These are phyloP conservation scores for Gastrodia elata DNA, from an alignment of 106 monocot genomes.

Conservation along the genomic window DNA sequence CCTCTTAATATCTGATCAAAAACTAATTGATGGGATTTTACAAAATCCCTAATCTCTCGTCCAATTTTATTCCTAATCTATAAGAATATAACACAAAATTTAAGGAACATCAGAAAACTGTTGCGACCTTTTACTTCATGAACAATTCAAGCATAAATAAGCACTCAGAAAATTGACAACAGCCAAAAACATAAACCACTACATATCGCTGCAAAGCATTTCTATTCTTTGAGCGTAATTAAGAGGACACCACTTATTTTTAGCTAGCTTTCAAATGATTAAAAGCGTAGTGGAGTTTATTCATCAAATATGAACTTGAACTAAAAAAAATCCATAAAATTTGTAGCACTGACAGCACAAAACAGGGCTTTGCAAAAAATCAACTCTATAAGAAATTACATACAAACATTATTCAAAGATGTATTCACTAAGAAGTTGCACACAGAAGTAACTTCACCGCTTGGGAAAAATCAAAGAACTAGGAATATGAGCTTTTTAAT, in stretches of 20 bases:
- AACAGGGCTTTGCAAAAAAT: neutral
- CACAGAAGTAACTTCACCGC: too few species aligned
- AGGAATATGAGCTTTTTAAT: too few species aligned
- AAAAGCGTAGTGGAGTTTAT: neutral
- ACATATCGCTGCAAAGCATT: neutral
- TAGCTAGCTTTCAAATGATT: neutral
- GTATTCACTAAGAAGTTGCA: too few species aligned
- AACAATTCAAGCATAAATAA: neutral
- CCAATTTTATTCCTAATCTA: slow-evolving; percentile 89
- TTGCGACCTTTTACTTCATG: neutral
- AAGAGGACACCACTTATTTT: neutral
- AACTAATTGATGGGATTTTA: slow-evolving; percentile 46
- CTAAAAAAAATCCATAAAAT: neutral
- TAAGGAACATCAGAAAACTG: neutral
- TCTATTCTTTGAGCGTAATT: neutral
- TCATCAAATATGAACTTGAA: neutral
- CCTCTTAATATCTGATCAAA: slow-evolving; percentile 67
- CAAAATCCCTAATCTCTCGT: slow-evolving; percentile 66
- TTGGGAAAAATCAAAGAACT: too few species aligned
- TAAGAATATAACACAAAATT: neutral
- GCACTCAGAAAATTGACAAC: neutral
- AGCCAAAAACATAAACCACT: neutral
- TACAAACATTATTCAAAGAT: neutral
- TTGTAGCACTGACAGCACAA: neutral
- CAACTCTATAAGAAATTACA: neutral